A percentile compares a stretch with the other conserved stretches of the same genome.
Conservation (phyloP, 2,329 filamentous ascomycete species). For the Alternaria conjuncta region DNA sequence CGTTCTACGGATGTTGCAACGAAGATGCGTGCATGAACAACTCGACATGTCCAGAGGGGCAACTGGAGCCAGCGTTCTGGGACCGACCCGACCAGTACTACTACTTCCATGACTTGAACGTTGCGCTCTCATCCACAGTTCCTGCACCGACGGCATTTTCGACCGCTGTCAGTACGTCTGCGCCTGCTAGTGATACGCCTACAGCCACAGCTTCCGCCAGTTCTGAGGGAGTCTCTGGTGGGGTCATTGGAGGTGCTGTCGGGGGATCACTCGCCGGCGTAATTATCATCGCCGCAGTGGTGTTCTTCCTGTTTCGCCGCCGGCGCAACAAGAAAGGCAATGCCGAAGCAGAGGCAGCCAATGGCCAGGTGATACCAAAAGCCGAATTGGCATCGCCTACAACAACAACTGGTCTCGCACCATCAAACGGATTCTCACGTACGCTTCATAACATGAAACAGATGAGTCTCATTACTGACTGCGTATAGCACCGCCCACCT, state of each 20-base stretch:
- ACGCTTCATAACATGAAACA: background rate
- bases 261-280: background rate
- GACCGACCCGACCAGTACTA: slow-evolving; percentile 20
- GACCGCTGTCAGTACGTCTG: background rate
- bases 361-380: background rate
- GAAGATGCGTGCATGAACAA: slow-evolving; percentile 41
- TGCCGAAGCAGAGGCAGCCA: background rate
- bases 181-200: background rate
- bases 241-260: background rate
- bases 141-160: background rate
- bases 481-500: background rate
- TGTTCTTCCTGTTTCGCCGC: background rate
- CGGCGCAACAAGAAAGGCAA: background rate
- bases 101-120: slow-evolving; percentile 18
- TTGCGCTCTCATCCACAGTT: background rate
- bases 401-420: background rate
- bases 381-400: background rate
- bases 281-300: background rate
- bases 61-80: slow-evolving; percentile 29
- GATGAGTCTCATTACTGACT: background rate
- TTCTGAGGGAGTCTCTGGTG: background rate
- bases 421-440: background rate
- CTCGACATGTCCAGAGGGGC: slow-evolving; percentile 28
- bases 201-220: background rate
- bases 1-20: slow-evolving; percentile 48